Evolutionary conservation across 352 stramenopile species (phyloP), one percentile per base, ranked within the genome.

Genomic region (Globisporangium rhizosaccharum): DNA sequence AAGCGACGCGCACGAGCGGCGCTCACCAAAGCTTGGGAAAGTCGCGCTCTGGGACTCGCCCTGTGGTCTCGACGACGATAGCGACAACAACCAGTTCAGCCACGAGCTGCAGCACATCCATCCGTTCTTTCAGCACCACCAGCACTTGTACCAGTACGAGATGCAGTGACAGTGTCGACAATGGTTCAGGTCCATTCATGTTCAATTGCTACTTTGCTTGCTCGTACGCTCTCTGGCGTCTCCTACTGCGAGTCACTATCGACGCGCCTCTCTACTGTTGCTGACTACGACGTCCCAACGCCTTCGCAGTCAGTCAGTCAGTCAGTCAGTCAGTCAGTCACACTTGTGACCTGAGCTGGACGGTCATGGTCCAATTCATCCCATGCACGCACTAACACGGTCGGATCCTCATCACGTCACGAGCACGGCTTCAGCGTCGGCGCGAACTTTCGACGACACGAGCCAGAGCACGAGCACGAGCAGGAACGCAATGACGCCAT

Each of bases 381-480:
- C 18, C 46, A 15, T 4, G 4, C 17, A 15, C 41, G 15, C 41
- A 50, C 28, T 33, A 33, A 33, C 28, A 33, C 28, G 2, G 28
- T 33, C 28, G 28, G 28, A 6, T 33, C 28, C 28, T 3, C 28
- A 33, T 33, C 28, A 65, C 46, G 59, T 59, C 11, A 36, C 42
- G 17, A 53, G 37, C 44, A 59, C 18, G 23, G 53, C 59, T 23
- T 26, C 33, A 39, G 53, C 59, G 20, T 37, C 30, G n/a, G 37
- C 33, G 26, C 57, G 56, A 11, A 52, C 41, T 33, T 51, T 54
- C 23, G 51, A 54, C 7, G 51, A 46, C 44, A 48, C 75, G 8
- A 92, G 65, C 64, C 77, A 93, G 48, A 88, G 63, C 30, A 93
- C 74, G 10, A 87, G 28, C 33, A 70, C 49, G n/a, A 90, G 50